These are phyloP conservation scores for Sanghuangporus sanghuang DNA, from an alignment of 1,284 basidiomycete genomes.

Conservation along the genomic window DNA sequence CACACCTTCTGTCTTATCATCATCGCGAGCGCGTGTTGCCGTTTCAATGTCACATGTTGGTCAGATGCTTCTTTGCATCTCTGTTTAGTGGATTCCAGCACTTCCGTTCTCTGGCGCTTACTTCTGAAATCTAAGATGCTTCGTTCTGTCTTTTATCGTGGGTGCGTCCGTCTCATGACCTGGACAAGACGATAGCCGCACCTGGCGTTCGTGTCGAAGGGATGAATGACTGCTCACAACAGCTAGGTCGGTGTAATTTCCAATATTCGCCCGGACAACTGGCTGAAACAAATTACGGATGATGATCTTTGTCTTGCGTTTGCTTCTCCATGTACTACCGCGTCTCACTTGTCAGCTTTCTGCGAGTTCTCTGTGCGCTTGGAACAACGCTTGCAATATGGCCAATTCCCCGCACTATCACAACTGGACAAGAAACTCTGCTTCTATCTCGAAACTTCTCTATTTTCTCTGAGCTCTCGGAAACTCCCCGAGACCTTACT, in stretches of 20 bases:
- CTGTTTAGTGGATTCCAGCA: neutral
- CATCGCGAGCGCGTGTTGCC: neutral
- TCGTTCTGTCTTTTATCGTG: neutral
- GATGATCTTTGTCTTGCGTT: neutral
- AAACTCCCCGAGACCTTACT: conserved; percentile 39
- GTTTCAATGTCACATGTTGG: neutral
- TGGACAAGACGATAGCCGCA: neutral
- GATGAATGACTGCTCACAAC: neutral
- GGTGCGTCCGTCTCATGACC: neutral
- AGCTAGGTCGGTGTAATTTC: neutral
- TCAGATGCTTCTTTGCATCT: neutral
- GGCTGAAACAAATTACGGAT: neutral
- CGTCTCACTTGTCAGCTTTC: neutral
- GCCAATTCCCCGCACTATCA: conserved; percentile 54
- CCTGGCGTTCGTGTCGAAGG: neutral
- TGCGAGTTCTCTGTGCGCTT: neutral
- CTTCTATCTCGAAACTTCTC: conserved; percentile 44
- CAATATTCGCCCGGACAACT: neutral
- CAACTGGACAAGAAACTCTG: conserved; percentile 46
- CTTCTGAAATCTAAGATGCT: neutral
- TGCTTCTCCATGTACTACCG: neutral
- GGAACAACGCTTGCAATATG: conserved; percentile 32
- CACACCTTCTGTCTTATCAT: neutral
- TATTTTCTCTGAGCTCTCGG: conserved; percentile 35
- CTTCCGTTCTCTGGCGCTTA: neutral